Evolutionary conservation across 2,329 filamentous ascomycete genomes (phyloP), one percentile per base, ranked within the genome.

Genomic region (Penicillium aurantiogriseum): DNA sequence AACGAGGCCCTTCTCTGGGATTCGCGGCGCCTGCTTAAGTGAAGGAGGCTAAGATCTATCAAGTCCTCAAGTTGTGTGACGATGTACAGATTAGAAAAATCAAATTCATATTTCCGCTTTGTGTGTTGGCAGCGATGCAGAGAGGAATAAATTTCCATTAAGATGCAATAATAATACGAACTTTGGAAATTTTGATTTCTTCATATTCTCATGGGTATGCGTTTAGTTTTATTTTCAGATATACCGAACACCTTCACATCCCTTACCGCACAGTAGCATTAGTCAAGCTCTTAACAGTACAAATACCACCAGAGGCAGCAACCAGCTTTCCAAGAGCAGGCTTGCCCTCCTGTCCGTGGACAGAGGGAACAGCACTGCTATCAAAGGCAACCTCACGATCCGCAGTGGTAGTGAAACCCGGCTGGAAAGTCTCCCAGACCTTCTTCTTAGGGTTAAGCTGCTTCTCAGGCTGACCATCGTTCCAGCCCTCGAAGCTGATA

Each of bases 401-500:
- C 8, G 88, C 88, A 1, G 89, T 96, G 8, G 93, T 99, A 31
- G 90, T 96, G 79, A 97, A 97, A 0, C 93, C 94, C 1, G 92
- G 92, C 82, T 97, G 93, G 78, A 96, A 91, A 10, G 84, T 91
- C 83, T 99, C 94, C 92, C 93, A 97, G 60, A 97, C 81, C 87
- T 97, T 97, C 87, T 97, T 99, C 88, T 99, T 99, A 57, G 94
- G 94, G 83, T 97, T 99, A 57, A 99, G 83, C 51, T 93, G 86
- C 61, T 88, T 88, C 83, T 99, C 94, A 0, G 94, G 92, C 81
- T 96, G 90, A 58, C 91, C 92, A 75, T 91, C 83, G 46, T 65
- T 69, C 88, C 91, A 99, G 47, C 94, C 94, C 73, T 97, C 90
- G 73, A 99, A 99, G 82, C 83, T 92, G 51, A 97, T 90, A 15